Percentiles rank a stretch among this genome's conserved stretches.
phyloP scores from a whole-genome alignment of 768 basidiomycete species.

The Dentipellis sp. region DNA sequence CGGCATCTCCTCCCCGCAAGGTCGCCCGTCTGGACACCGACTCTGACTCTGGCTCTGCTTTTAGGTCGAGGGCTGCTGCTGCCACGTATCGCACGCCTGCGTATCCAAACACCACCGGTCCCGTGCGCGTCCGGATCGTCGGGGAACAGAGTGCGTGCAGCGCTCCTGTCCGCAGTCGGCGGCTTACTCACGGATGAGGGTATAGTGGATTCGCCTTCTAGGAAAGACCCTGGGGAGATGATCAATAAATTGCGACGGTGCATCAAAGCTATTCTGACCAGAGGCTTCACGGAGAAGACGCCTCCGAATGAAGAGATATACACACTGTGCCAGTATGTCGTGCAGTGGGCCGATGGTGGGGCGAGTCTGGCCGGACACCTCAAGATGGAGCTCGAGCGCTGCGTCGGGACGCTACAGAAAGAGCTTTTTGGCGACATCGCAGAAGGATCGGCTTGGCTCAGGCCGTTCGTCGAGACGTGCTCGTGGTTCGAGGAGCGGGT shows the following conservation, averaged over 20 bases:
- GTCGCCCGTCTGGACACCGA: slow-evolving; percentile 55
- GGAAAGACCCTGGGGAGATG: background rate
- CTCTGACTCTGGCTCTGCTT: slow-evolving; percentile 61
- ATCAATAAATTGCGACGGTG: slow-evolving; percentile 14
- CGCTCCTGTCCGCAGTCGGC: no score
- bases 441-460: slow-evolving; percentile 44
- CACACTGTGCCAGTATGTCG: slow-evolving; percentile 43
- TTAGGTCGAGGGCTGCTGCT: slow-evolving; percentile 29
- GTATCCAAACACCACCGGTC: slow-evolving; percentile 17
- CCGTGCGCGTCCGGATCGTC: slow-evolving; percentile 39
- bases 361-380: slow-evolving; percentile 50
- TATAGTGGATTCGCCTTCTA: no score
- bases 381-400: slow-evolving; percentile 51
- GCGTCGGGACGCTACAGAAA: slow-evolving; percentile 30
- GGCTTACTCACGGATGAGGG: no score
- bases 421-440: slow-evolving; percentile 24
- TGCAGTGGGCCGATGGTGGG: slow-evolving; percentile 43
- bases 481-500: slow-evolving; percentile 58
- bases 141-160: slow-evolving; percentile 27
- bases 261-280: slow-evolving; percentile 27
- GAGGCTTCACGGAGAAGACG: slow-evolving; percentile 3
- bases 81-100: no score
- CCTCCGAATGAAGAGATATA: slow-evolving; percentile 28
- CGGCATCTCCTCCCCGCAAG: slow-evolving; percentile 57
- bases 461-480: slow-evolving; percentile 43